Percentiles rank a stretch among this genome's conserved stretches.
phyloP scores from a whole-genome alignment of 352 stramenopile species.

The Phytopythium aichiense region DNA sequence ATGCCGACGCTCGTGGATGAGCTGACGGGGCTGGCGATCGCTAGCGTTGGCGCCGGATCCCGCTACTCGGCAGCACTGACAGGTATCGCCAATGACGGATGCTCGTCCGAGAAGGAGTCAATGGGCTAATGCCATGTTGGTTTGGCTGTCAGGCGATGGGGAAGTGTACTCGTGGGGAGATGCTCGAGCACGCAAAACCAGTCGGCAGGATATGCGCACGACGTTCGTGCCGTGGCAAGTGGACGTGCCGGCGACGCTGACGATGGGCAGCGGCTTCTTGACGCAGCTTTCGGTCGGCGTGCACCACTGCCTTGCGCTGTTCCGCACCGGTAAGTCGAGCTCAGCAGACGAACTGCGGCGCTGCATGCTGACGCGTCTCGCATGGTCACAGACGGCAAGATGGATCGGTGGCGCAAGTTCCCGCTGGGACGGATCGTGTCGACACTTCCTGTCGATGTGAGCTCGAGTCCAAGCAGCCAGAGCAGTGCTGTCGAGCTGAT shows the following conservation, averaged over 20 bases:
- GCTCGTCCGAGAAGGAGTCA: neutral
- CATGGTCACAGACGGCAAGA: conserved; percentile 18
- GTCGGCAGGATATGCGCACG: conserved; percentile 30
- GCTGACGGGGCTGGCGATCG: conserved; percentile 30
- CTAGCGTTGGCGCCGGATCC: conserved; percentile 45
- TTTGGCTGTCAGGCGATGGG: conserved; percentile 29
- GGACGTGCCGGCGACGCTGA: conserved; percentile 7
- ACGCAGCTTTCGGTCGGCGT: conserved; percentile 56
- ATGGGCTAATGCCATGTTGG: neutral
- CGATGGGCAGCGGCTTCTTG: conserved; percentile 28
- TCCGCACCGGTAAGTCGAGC: conserved; percentile 29
- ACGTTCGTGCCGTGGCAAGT: conserved; percentile 68
- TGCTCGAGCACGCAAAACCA: conserved; percentile 40
- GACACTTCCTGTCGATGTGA: conserved; percentile 7
- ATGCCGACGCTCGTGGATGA: conserved; percentile 63
- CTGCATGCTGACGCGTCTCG: neutral
- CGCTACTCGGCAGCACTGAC: conserved; percentile 54
- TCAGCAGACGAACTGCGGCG: neutral
- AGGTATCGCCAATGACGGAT: conserved; percentile 7
- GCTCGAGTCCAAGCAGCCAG: neutral
- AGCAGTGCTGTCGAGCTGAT: neutral
- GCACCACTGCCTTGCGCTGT: conserved; percentile 53
- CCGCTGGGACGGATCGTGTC: conserved; percentile 25
- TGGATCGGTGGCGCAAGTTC: conserved; percentile 71
- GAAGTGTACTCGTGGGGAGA: conserved; percentile 74